Evolutionary conservation across 108 stramenopile genomes (phyloP), one percentile per base, ranked within the genome.

Genomic region (Pseudonitzschia delicatissima): DNA sequence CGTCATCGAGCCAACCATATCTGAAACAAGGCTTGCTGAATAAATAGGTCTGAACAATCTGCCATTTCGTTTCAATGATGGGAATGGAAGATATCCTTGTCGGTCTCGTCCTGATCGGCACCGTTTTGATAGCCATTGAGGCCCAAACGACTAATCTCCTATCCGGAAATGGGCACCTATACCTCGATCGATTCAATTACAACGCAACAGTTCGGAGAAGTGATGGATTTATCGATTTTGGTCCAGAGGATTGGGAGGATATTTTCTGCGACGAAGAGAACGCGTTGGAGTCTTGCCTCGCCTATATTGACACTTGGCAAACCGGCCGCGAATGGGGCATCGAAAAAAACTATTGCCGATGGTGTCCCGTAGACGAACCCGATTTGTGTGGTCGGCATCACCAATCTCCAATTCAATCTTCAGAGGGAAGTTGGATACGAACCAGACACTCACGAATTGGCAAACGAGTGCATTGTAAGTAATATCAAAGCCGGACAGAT

Each of bases 321-420:
- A 48, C 60, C 15, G 71, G 71, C 3, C 63, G 60, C 4, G 62
- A 17, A 2, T 72, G 71, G 71, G 25, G 13, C 23, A 57, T 72
- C n/a, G 18, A 64, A 4, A 33, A 27, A 28, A 78, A 71, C 63
- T 67, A 68, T 18, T 78, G 77, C 32, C 62, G 50, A 28, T 73
- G 72, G 72, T 78, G 77, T 29, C 77, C 77, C 18, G 77, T 47
- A 5, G 45, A 44, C 20, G 57, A 62, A 13, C 53, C 53, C 31
- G 29, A 31, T 12, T 4, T 8, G 53, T 55, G 53, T 11, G 60
- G 71, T n/a, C 26, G 57, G 35, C 75, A 81, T 45, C 64, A 63
- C 40, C 61, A 72, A 40, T 77, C 77, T 29, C 81, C 77, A 8
- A 78, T 78, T n/a, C 64, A 51, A 76, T 36, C 34, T 76, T 31